Evolutionary conservation across 78 protist species (phyloP), one percentile per base, ranked within the genome.

Genomic region (Polysphondylium violaceum): DNA sequence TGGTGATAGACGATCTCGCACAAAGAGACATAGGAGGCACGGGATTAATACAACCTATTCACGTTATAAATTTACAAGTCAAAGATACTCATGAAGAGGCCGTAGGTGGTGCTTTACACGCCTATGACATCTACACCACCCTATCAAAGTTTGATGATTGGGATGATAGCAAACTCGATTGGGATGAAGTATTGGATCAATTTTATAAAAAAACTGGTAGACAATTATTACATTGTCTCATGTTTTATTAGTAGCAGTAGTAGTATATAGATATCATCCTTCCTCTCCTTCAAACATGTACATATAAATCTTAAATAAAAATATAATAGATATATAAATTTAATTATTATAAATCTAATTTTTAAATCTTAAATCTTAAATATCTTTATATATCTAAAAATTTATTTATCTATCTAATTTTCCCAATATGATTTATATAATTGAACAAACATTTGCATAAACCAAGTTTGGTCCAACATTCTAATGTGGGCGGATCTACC

Each of bases 81-180:
- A 78, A 78, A 58, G 94, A 91, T 38, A 91, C 78, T 2, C 94
- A 91, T 27, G 86, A 78, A 58, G 94, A 91, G 50, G 94, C 94
- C 27, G 74, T 58, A 6, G 83, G 87, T 53, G 94, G 94, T 55
- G 94, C 94, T 2, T 58, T 29, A 35, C 94, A 91, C 25, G 94
- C 94, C 5, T 19, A 43, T 41, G 68, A 17, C 41, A 58, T 56
- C 68, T 69, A 47, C 23, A 43, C 16, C 0, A 55, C 29, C 23
- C 67, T 31, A 19, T 72, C 17, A 83, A 64, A 64, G 21, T 36
- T 73, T 11, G 58, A 69, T 2, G 77, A 83, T 23, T 38, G 44
- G 27, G 88, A 77, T 21, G 75, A 83, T 17, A 59, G 85, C 71
- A 65, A 83, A 41, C 27, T 38, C 21, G 56, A 60, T 53, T 38